phyloP scores from a whole-genome alignment of 495 filamentous ascomycete genomes.

The Letharia lupina region DNA sequence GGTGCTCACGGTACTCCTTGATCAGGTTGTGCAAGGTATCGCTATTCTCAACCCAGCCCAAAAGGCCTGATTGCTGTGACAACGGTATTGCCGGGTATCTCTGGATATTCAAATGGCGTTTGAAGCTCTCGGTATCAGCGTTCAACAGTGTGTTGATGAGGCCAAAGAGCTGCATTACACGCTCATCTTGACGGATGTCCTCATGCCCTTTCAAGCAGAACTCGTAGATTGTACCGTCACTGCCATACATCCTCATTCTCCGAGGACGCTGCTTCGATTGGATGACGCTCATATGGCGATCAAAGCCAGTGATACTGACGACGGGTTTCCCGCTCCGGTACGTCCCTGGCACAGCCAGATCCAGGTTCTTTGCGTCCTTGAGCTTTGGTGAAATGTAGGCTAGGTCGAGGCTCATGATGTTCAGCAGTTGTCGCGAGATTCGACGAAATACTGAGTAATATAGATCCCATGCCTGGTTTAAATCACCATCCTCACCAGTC shows the following conservation, averaged over 20 bases:
- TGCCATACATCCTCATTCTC: constrained; percentile 79
- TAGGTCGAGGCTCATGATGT: constrained; percentile 84
- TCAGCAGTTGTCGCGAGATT: constrained; percentile 86
- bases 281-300: constrained; percentile 81
- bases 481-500: constrained; percentile 80
- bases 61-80: constrained; percentile 87
- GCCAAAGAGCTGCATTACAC: constrained; percentile 98
- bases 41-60: constrained; percentile 97
- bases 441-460: constrained; percentile 97
- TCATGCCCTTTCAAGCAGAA: constrained; percentile 94
- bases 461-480: constrained; percentile 97
- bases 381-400: constrained; percentile 94
- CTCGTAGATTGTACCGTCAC: constrained; percentile 75
- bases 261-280: constrained; percentile 93
- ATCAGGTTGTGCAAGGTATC: constrained; percentile 95
- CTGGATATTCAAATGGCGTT: constrained; percentile 91
- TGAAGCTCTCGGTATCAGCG: constrained; percentile 90
- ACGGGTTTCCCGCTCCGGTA: constrained; percentile 83
- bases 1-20: constrained; percentile 90
- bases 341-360: constrained; percentile 87
- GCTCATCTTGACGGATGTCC: constrained; percentile 96
- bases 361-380: constrained; percentile 70
- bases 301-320: constrained; percentile 80
- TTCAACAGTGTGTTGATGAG: constrained; percentile 88
- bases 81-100: constrained; percentile 90